A percentile compares a stretch with the other conserved stretches of the same genome.
Conservation (phyloP, 2,329 filamentous ascomycete genomes). For the Chlorencoelia australis region DNA sequence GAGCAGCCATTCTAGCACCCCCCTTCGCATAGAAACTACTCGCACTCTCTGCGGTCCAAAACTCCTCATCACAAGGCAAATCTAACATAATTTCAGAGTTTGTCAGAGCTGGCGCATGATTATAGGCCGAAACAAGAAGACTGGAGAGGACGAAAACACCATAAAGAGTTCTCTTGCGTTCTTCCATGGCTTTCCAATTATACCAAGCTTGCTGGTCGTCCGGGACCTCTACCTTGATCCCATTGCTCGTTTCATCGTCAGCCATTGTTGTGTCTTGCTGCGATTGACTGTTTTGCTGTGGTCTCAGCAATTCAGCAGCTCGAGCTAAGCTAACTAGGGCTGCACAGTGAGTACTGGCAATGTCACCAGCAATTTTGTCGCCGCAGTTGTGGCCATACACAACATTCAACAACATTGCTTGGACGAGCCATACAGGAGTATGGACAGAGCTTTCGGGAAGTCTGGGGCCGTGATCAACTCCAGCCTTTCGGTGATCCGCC, state of each 20-base stretch:
- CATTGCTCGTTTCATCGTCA: slow-evolving; percentile 39
- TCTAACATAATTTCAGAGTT: slow-evolving; percentile 90
- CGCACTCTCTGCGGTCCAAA: slow-evolving; percentile 77
- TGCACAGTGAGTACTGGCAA: slow-evolving; percentile 84
- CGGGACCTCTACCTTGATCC: slow-evolving; percentile 34
- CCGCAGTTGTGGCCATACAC: slow-evolving; percentile 93
- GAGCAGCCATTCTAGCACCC: slow-evolving; percentile 57
- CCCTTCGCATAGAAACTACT: slow-evolving; percentile 72
- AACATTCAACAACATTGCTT: slow-evolving; percentile 93
- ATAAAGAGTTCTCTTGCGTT: slow-evolving; percentile 87
- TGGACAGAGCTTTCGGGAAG: slow-evolving; percentile 52
- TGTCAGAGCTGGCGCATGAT: slow-evolving; percentile 79
- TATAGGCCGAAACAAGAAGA: slow-evolving; percentile 83
- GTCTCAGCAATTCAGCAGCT: slow-evolving; percentile 65
- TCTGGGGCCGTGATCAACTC: slow-evolving; percentile 37
- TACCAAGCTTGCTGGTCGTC: slow-evolving; percentile 72
- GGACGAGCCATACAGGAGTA: slow-evolving; percentile 88
- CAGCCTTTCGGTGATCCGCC: slow-evolving; percentile 44
- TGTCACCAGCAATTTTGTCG: slow-evolving; percentile 82
- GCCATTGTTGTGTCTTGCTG: slow-evolving; percentile 36
- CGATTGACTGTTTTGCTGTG: slow-evolving; percentile 25
- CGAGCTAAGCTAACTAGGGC: slow-evolving; percentile 84
- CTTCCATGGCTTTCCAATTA: slow-evolving; percentile 78
- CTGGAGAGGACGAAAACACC: slow-evolving; percentile 87
- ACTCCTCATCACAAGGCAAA: slow-evolving; percentile 84